Conservation (phyloP, 2,329 filamentous ascomycete species). For the Fusarium nanum region DNA sequence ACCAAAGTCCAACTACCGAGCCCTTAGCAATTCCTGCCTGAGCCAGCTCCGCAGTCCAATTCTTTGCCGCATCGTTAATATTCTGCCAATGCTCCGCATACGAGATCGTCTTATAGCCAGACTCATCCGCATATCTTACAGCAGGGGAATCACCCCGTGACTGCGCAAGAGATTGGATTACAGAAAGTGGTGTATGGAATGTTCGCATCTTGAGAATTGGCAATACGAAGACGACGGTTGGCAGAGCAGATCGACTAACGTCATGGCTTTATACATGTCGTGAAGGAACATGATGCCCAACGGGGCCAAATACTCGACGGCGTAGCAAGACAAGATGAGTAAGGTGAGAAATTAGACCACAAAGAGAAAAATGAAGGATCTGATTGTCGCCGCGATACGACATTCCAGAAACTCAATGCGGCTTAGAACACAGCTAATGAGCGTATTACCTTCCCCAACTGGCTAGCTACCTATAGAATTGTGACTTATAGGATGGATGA, state of each 20-base stretch:
- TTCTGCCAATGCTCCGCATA: background rate
- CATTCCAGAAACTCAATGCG: background rate
- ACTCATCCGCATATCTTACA: background rate
- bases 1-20: slow-evolving; percentile 15
- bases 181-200: slow-evolving; percentile 3
- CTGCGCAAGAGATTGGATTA: background rate
- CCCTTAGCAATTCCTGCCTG: background rate
- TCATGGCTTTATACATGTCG: background rate
- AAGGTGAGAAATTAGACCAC: background rate
- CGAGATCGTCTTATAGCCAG: background rate
- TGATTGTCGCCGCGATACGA: background rate
- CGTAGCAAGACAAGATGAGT: too few species aligned
- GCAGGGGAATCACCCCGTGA: background rate
- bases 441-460: background rate
- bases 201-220: background rate
- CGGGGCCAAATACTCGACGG: background rate
- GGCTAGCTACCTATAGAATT: background rate
- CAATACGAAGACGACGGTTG: background rate
- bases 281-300: too few species aligned
- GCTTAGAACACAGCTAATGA: background rate
- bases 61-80: background rate
- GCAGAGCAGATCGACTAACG: accelerated
- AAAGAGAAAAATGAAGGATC: background rate
- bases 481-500: background rate
- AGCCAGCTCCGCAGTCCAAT: background rate